These are phyloP conservation scores for Globisporangium solare DNA, from an alignment of 352 stramenopile genomes.

Conservation along the genomic window DNA sequence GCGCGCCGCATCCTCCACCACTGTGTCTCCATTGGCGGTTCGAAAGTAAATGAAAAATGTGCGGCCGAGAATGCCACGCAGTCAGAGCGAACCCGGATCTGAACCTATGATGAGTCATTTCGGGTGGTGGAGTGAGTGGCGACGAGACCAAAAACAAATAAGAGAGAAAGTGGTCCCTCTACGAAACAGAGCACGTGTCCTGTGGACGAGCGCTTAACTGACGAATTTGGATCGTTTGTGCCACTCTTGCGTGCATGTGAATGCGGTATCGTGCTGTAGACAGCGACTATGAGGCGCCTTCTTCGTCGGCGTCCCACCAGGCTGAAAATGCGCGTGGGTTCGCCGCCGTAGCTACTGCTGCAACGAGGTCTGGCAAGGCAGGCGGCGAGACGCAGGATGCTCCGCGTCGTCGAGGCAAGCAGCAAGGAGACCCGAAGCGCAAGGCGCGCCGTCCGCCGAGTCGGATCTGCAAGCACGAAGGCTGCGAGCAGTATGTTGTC, in stretches of 20 bases:
- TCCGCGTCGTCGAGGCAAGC: constrained; percentile 15
- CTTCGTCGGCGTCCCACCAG: constrained; percentile 1
- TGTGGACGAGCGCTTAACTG: background rate
- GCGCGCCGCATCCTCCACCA: too few relatives aligned
- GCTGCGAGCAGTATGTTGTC: constrained; percentile 75
- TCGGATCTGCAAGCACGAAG: constrained; percentile 68
- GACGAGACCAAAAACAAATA: background rate
- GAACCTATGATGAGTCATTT: constrained; percentile 7
- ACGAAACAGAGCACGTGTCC: too few relatives aligned
- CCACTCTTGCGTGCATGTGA: constrained; percentile 3
- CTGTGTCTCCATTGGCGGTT: too few relatives aligned
- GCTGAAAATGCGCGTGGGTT: constrained; percentile 4
- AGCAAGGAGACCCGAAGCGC: constrained; percentile 36
- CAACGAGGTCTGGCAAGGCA: background rate
- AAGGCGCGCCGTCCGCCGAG: constrained; percentile 48
- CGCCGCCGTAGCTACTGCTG: background rate
- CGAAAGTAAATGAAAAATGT: too few relatives aligned
- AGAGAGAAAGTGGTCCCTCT: too few relatives aligned
- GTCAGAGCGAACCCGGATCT: constrained; percentile 7
- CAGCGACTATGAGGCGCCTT: constrained; percentile 14
- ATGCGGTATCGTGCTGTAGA: background rate
- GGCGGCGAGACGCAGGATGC: background rate
- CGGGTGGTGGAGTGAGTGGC: background rate
- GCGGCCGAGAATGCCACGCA: too few relatives aligned
- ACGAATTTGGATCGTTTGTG: background rate